Evolutionary conservation across 1,139 yeast species (phyloP), one percentile per base, ranked within the genome.

Genomic region (Geotrichum restrictum): DNA sequence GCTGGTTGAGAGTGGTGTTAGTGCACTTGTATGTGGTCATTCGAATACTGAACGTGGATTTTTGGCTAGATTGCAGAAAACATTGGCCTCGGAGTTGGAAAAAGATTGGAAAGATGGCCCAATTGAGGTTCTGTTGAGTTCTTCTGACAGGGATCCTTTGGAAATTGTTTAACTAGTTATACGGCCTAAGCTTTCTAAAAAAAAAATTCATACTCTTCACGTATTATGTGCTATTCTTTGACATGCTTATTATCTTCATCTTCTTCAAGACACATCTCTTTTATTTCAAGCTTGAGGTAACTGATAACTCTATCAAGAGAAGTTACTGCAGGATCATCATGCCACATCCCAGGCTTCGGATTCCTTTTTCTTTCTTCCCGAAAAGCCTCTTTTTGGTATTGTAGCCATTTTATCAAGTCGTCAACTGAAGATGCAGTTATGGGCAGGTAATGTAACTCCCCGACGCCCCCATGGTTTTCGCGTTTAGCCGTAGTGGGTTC

Each of bases 31-130:
- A 2, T 86, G 95, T 61, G 91, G 91, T 60, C 98, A 94, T 64
- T 79, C 95, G 19, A 91, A 93, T 64, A 88, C 97, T 0, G 99
- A 94, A 69, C 75, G 98, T 52, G 96, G 95, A 0, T 93, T 83
- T 62, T 72, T 93, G 50, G 62, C 64, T 3, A 69, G 65, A 2
- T 69, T 93, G 69, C 74, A 75, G 59, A 58, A 67, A 39, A 85
- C 81, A 65, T 72, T 85, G 57, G 58, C 57, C 37, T 48, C 60
- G 5, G 82, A 79, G 60, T 69, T 81, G 40, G 52, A 55, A 21
- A 56, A 54, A 11, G 67, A 60, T 7, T 60, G 61, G 33, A 8
- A 24, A 24, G 59, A 57, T 14, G 66, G 63, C 13, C 75, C 70
- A 2, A 70, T 74, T 19, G 73, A 70, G 13, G 71, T 84, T n/a